Conservation (phyloP, 805 yeast genomes). For the Starmerella asiatica region DNA sequence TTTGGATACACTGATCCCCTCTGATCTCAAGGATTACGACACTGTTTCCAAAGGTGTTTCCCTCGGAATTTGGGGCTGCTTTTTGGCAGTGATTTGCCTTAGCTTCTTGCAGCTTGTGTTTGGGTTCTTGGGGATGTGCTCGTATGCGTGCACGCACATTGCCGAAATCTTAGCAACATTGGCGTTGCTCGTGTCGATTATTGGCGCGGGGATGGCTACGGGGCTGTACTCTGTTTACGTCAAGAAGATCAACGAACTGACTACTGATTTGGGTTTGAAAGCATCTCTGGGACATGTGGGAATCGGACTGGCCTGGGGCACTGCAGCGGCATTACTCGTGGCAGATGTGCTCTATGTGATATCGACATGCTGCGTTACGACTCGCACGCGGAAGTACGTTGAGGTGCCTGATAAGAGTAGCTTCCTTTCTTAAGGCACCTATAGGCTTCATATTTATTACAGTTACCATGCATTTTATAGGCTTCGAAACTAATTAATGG, state of each 20-base stretch:
- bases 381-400: slow-evolving; percentile 15
- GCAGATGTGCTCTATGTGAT: slow-evolving; percentile 33
- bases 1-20: slow-evolving; percentile 34
- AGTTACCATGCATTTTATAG: too few species aligned
- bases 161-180: slow-evolving; percentile 31
- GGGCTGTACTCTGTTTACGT: slow-evolving; percentile 43
- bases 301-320: slow-evolving; percentile 53
- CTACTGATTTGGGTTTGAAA: slow-evolving; percentile 39
- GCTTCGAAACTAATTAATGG: too few species aligned
- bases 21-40: slow-evolving; percentile 36
- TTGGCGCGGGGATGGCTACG: slow-evolving; percentile 40
- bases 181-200: slow-evolving; percentile 23
- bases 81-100: slow-evolving; percentile 37
- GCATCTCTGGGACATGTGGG: slow-evolving; percentile 38
- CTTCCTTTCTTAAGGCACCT: background rate
- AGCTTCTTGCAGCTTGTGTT: slow-evolving; percentile 29
- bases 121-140: slow-evolving; percentile 35
- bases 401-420: slow-evolving; percentile 14
- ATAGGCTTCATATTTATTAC: too few species aligned
- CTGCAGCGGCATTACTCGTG: slow-evolving; percentile 36
- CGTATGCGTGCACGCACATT: slow-evolving; percentile 34
- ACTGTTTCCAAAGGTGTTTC: slow-evolving; percentile 36
- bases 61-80: slow-evolving; percentile 45
- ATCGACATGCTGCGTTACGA: slow-evolving; percentile 34
- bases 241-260: slow-evolving; percentile 38